Percentiles rank a stretch among this genome's conserved stretches.
These are phyloP conservation scores for Cymbopogon citratus DNA, from an alignment of 176 grass and related monocot species.

Conservation along the genomic window DNA sequence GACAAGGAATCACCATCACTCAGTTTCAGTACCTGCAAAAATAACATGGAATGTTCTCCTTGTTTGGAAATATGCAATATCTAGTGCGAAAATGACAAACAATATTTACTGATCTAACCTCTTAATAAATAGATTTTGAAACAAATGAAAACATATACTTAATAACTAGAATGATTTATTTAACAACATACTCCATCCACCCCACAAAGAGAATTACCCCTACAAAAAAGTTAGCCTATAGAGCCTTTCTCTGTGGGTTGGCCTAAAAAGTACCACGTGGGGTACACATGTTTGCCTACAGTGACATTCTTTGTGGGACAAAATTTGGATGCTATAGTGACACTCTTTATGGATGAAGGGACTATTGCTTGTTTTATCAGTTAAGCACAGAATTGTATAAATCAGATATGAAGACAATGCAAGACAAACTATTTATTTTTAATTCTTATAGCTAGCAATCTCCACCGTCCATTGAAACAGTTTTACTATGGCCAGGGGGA, in stretches of 20 bases:
- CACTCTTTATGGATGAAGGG: background rate
- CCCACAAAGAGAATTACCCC: background rate
- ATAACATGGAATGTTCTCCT: conserved; percentile 4
- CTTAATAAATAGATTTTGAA: background rate
- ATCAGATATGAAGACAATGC: background rate
- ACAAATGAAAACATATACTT: background rate
- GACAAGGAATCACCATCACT: conserved; percentile 55
- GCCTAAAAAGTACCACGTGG: background rate
- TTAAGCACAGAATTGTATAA: background rate
- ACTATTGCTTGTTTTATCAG: background rate
- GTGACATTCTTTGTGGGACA: background rate
- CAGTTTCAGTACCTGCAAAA: conserved; percentile 51
- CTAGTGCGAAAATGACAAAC: background rate
- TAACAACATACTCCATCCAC: background rate
- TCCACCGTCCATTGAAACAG: background rate
- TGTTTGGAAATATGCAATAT: background rate
- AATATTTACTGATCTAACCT: background rate
- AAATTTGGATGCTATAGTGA: background rate
- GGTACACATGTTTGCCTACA: background rate
- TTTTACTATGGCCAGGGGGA: background rate
- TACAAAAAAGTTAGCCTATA: background rate
- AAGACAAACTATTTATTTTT: background rate
- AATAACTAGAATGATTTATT: background rate
- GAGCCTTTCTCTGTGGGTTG: background rate
- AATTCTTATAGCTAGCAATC: background rate